Evolutionary conservation across 495 filamentous ascomycete species (phyloP), one percentile per base, ranked within the genome.

Genomic region (Cenococcum geophilum): DNA sequence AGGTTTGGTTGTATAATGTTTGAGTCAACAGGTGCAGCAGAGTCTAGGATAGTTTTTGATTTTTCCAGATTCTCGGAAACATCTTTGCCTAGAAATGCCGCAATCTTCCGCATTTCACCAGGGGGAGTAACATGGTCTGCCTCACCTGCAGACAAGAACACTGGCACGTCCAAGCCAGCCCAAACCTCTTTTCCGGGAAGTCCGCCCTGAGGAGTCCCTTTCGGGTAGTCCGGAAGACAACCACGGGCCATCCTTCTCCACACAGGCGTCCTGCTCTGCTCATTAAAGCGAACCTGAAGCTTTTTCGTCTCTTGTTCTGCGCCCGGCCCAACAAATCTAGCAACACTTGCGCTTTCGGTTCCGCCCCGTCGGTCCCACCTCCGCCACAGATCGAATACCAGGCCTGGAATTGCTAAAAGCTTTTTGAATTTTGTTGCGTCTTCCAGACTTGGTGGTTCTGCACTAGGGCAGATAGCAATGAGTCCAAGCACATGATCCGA

Each of bases 201-300:
- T 1, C 88, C 89, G 6, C 83, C 84, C n/a, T 76, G 68, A 4
- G 81, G 69, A 14, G 75, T 66, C 21, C 75, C 79, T 20, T 77
- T 68, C 11, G 76, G 60, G 61, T 83, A 84, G 14, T 72, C 76
- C 14, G 87, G 83, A 20, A 90, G 71, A 48, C 77, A 74, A 1
- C 90, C 91, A 74, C 79, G 87, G 4, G 84, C 87, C 87, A 96
- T 92, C 40, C 91, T 81, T 60, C 86, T 82, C 83, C 88, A 96
- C 0, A 95, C 89, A 0, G 86, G 78, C 0, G 90, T 90, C 63
- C 76, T 80, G 62, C 87, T 92, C 69, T 96, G 89, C 55, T 79
- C 79, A 72, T 97, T 97, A 76, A 86, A 97, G 22, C 83, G 82
- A 25, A 87, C 71, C 72, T 97, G 92, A 37, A 96, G 77, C 59